Conservation (phyloP, 306 rosid species). For the Gynostemma pentaphyllum region DNA sequence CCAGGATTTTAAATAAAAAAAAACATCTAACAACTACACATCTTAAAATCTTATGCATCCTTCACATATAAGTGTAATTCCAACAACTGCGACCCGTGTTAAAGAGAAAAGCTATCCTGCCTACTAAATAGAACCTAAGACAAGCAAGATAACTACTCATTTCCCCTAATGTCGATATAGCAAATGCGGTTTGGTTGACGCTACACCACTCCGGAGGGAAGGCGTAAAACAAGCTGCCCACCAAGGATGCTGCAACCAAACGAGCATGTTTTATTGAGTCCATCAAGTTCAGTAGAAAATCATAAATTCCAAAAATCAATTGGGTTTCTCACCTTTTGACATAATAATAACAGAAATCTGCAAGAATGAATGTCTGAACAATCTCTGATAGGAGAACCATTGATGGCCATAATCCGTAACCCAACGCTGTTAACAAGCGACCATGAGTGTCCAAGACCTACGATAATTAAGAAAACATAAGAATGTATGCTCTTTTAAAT, state of each 20-base stretch:
- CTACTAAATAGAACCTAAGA: constrained; percentile 1
- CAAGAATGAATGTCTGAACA: constrained; percentile 65
- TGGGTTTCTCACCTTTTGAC: constrained; percentile 45
- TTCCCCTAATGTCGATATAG: not conserved
- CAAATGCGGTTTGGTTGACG: not conserved
- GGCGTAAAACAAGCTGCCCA: constrained; percentile 64
- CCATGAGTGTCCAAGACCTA: constrained; percentile 63
- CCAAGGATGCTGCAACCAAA: constrained; percentile 47
- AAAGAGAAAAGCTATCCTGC: too few species aligned
- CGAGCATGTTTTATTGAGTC: not conserved
- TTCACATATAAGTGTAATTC: not conserved
- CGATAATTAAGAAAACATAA: constrained; percentile 3
- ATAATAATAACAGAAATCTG: constrained; percentile 81
- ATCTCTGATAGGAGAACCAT: constrained; percentile 63
- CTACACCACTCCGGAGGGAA: constrained; percentile 66
- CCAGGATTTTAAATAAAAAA: not conserved
- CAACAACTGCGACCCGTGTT: not conserved
- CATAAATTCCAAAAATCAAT: not conserved
- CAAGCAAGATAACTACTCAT: not conserved
- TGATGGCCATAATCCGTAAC: constrained; percentile 73
- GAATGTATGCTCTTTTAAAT: not conserved
- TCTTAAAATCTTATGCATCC: constrained; percentile 2
- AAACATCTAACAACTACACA: not conserved
- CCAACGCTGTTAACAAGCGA: constrained; percentile 48
- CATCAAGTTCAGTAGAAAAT: not conserved